A percentile compares a stretch with the other conserved stretches of the same genome.
Conservation (phyloP, 805 yeast species). For the Cyberlindnera euphorbiae region DNA sequence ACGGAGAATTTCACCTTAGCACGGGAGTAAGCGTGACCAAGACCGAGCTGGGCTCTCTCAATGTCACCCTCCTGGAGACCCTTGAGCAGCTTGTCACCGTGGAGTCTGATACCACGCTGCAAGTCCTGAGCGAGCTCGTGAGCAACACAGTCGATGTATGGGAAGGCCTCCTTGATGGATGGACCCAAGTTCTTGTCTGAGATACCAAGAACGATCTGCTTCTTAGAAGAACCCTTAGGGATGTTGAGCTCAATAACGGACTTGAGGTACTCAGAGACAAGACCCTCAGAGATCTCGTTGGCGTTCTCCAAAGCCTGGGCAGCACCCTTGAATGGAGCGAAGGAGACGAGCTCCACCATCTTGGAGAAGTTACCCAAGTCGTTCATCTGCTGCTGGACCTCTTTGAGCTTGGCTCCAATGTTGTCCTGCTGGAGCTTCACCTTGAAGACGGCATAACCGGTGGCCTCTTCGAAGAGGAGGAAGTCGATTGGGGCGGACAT, state of each 20-base stretch:
- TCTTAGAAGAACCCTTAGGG: constrained; percentile 65
- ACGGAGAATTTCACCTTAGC: constrained; percentile 98
- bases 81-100: constrained; percentile 83
- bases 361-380: constrained; percentile 88
- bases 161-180: constrained; percentile 86
- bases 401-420: constrained; percentile 85
- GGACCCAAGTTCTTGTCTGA: constrained; percentile 96
- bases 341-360: constrained; percentile 86
- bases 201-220: constrained; percentile 73
- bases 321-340: constrained; percentile 98
- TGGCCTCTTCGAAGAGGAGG: constrained; percentile 95
- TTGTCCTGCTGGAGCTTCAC: constrained; percentile 92
- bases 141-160: constrained; percentile 83
- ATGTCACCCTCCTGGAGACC: constrained; percentile 92
- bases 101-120: constrained; percentile 90
- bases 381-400: constrained; percentile 85
- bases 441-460: constrained; percentile 96
- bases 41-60: constrained; percentile 97
- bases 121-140: constrained; percentile 93
- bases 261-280: constrained; percentile 88
- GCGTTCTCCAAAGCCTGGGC: constrained; percentile 99
- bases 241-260: constrained; percentile 85
- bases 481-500: constrained; percentile 70
- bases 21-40: constrained; percentile 98
- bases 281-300: constrained; percentile 95